These are phyloP conservation scores for Ganoderma meredithae DNA, from an alignment of 1,284 basidiomycete genomes.

Conservation along the genomic window DNA sequence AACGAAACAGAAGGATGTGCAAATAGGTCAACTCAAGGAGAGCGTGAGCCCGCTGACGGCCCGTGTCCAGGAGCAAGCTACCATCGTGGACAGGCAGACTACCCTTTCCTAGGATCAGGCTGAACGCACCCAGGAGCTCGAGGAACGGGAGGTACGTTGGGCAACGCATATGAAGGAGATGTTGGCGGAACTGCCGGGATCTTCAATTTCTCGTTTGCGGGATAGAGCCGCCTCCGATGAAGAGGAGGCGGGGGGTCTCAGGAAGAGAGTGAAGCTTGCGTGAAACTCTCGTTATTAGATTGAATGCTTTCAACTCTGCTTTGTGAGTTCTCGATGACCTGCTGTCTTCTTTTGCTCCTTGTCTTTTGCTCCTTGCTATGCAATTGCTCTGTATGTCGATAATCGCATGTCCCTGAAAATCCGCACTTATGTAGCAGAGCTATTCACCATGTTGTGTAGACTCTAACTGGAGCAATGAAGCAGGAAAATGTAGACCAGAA, in stretches of 20 bases:
- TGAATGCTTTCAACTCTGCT: background rate
- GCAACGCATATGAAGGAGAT: background rate
- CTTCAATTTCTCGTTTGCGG: background rate
- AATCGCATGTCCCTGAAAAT: background rate
- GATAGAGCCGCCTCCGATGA: background rate
- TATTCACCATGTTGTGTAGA: background rate
- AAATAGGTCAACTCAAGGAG: background rate
- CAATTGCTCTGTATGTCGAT: background rate
- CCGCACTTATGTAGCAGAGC: background rate
- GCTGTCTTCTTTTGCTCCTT: background rate
- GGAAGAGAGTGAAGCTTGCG: background rate
- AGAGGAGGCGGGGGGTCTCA: background rate
- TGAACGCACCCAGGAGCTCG: background rate
- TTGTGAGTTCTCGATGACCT: background rate
- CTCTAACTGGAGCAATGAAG: background rate
- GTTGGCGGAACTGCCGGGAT: background rate
- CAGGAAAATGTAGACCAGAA: too few relatives aligned
- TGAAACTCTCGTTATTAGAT: background rate
- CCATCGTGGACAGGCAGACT: background rate
- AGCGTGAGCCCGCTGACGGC: slow-evolving; percentile 3
- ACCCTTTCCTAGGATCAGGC: background rate
- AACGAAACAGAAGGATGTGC: background rate
- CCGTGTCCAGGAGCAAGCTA: background rate
- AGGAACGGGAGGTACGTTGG: background rate
- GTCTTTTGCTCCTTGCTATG: background rate